Percentiles rank a stretch among this genome's conserved stretches.
phyloP scores from a whole-genome alignment of 257 asterid species.

The Salvia hispanica region DNA sequence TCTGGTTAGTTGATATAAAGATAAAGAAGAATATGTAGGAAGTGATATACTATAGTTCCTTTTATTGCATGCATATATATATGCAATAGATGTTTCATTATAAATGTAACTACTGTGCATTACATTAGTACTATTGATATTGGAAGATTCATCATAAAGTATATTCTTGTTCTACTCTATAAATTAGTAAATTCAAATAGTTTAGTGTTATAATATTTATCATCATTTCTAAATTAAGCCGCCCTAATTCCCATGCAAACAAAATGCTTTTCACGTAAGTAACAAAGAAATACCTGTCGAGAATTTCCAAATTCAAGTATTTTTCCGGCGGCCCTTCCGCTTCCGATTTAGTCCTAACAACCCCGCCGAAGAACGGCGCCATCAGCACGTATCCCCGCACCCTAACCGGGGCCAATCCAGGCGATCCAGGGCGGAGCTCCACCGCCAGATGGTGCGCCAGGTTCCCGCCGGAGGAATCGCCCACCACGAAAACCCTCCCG shows the following conservation, averaged over 20 bases:
- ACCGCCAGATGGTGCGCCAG: constrained; percentile 87
- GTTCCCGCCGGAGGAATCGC: constrained; percentile 92
- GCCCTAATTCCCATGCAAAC: constrained; percentile 40
- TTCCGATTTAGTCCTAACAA: constrained; percentile 67
- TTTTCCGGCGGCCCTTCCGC: constrained; percentile 65
- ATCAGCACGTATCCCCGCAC: constrained; percentile 76
- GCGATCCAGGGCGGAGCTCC: constrained; percentile 50
- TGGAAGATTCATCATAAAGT: constrained; percentile 6
- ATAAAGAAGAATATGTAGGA: no score
- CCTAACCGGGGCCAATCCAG: constrained; percentile 55
- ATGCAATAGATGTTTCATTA: no score
- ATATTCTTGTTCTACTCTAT: neutral
- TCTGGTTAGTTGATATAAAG: no score
- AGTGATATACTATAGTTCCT: neutral
- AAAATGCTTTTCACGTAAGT: constrained; percentile 12
- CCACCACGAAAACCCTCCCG: constrained; percentile 57
- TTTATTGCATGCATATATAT: neutral
- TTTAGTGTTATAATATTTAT: neutral
- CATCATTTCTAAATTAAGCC: neutral
- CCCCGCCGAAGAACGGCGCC: constrained; percentile 93
- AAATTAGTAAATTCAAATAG: neutral
- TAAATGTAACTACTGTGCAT: neutral
- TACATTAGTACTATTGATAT: no score
- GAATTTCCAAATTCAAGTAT: constrained; percentile 53
- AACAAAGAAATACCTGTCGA: constrained; percentile 54